phyloP scores from a whole-genome alignment of 257 asterid genomes.

The Fraxinus anomala region DNA sequence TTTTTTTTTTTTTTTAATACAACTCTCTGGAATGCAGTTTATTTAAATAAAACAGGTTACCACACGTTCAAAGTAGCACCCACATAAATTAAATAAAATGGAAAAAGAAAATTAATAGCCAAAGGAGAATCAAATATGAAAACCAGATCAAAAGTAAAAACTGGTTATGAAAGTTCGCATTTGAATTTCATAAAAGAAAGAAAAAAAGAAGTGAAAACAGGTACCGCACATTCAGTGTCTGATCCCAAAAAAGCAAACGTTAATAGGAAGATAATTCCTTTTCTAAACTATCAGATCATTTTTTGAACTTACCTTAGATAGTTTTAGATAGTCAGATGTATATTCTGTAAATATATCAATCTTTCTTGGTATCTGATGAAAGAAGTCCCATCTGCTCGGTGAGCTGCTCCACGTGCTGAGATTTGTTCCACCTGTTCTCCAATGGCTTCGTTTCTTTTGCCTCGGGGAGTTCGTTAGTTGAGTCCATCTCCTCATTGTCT shows the following conservation, averaged over 20 bases:
- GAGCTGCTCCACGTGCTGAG: slow-evolving; percentile 65
- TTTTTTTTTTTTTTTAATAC: too few species aligned
- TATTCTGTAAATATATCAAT: slow-evolving; percentile 29
- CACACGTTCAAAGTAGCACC: too few species aligned
- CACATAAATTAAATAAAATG: too few species aligned
- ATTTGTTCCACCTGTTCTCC: slow-evolving; percentile 60
- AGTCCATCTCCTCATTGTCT: slow-evolving; percentile 36
- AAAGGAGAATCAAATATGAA: too few species aligned
- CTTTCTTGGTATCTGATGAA: slow-evolving; percentile 55
- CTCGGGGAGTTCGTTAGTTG: slow-evolving; percentile 44
- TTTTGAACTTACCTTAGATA: slow-evolving; percentile 18
- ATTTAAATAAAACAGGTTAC: too few species aligned
- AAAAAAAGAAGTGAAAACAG: neutral
- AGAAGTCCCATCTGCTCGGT: slow-evolving; percentile 90
- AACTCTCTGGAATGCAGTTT: too few species aligned
- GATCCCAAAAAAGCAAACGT: slow-evolving; percentile 26
- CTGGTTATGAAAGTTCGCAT: too few species aligned
- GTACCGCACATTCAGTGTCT: slow-evolving; percentile 19
- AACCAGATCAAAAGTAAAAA: too few species aligned
- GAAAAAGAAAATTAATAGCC: too few species aligned
- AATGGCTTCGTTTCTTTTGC: slow-evolving; percentile 39
- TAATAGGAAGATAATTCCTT: slow-evolving; percentile 31
- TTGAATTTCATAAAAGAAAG: too few species aligned
- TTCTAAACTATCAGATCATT: slow-evolving; percentile 20
- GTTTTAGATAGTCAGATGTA: slow-evolving; percentile 18